Conservation (phyloP, 2,329 filamentous ascomycete species). For the Exutisphaerella laricina region DNA sequence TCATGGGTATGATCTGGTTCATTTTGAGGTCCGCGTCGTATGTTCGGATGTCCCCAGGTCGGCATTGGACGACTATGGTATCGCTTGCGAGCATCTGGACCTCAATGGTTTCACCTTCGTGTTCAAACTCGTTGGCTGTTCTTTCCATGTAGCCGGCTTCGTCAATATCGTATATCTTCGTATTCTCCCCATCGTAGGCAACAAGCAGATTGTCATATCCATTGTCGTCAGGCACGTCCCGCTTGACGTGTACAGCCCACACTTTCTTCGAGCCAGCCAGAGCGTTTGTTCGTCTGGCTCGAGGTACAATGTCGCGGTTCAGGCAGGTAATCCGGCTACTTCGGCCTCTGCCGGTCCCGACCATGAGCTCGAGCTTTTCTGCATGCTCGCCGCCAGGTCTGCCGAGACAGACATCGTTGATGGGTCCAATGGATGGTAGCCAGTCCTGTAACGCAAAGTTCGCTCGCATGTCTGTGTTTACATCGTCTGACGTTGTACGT, state of each 20-base stretch:
- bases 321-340: constrained; percentile 68
- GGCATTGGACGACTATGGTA: constrained; percentile 77
- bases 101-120: constrained; percentile 79
- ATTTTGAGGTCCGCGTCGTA: constrained; percentile 91
- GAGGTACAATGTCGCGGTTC: constrained; percentile 70
- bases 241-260: constrained; percentile 62
- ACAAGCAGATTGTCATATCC: constrained; percentile 27
- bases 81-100: constrained; percentile 77
- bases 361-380: constrained; percentile 47
- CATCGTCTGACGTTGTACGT: constrained; percentile 31
- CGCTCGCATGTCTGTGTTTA: constrained; percentile 51
- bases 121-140: constrained; percentile 83
- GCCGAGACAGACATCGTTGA: constrained; percentile 68
- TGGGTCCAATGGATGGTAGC: constrained; percentile 71
- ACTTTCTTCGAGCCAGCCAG: constrained; percentile 68
- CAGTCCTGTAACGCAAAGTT: constrained; percentile 71
- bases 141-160: constrained; percentile 43
- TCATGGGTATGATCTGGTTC: constrained; percentile 85
- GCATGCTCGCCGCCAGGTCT: constrained; percentile 40
- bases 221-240: constrained; percentile 1
- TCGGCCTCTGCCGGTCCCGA: constrained; percentile 57
- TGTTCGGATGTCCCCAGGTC: constrained; percentile 79
- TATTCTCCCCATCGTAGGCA: constrained; percentile 27
- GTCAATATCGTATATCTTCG: constrained; percentile 26
- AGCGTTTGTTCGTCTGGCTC: constrained; percentile 62